phyloP scores from a whole-genome alignment of 305 asterid species.

The Fraxinus paxiana region DNA sequence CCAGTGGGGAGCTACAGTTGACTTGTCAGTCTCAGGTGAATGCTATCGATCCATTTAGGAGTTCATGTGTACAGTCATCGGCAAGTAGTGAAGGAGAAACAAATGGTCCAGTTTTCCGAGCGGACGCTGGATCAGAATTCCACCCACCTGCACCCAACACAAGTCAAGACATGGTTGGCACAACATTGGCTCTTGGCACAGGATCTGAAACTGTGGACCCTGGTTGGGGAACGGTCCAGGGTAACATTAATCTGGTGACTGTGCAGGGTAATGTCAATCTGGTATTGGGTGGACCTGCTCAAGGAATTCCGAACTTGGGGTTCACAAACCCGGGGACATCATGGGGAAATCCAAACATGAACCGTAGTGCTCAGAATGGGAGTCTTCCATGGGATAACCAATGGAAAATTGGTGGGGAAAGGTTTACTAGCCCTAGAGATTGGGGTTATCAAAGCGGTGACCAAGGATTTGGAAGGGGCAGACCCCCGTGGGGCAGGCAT shows the following conservation, averaged over 20 bases:
- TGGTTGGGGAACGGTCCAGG: constrained; percentile 52
- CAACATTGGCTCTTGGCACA: constrained; percentile 22
- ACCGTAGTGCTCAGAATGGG: constrained; percentile 42
- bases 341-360: constrained; percentile 53
- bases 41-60: constrained; percentile 39
- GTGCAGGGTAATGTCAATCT: constrained; percentile 62
- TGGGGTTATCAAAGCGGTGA: constrained; percentile 60
- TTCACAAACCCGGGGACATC: constrained; percentile 41
- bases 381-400: constrained; percentile 63
- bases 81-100: constrained; percentile 65
- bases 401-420: constrained; percentile 58
- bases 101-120: constrained; percentile 37
- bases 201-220: constrained; percentile 44
- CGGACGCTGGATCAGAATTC: constrained; percentile 46
- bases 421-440: constrained; percentile 64
- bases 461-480: constrained; percentile 54
- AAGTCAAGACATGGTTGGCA: constrained; percentile 37
- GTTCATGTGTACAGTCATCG: constrained; percentile 53
- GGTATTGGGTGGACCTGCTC: constrained; percentile 55
- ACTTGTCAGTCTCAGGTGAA: constrained; percentile 36
- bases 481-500: constrained; percentile 67
- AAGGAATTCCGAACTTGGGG: constrained; percentile 44
- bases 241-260: constrained; percentile 55
- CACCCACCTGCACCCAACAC: constrained; percentile 38
- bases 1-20: constrained; percentile 29